Evolutionary conservation across 1,284 basidiomycete genomes (phyloP), one percentile per base, ranked within the genome.

Genomic region (Puccinia triticina): DNA sequence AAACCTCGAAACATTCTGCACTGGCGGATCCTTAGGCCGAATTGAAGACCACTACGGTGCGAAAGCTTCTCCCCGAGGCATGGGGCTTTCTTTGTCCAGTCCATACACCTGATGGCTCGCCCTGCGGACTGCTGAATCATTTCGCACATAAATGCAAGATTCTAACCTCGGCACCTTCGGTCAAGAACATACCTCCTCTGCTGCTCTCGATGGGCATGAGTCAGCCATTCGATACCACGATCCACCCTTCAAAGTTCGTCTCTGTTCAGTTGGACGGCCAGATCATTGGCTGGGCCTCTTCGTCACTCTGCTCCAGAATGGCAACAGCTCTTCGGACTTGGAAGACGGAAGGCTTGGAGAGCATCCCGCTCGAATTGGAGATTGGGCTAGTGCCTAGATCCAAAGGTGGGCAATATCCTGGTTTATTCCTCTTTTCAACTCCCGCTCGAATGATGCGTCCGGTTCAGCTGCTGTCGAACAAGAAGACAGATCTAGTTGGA

Each of bases 11-110:
- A 75, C 50, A 32, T 57, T 32, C 29, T 37, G n/a, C 12, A n/a
- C 53, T 76, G 23, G 32, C 43, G 29, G n/a, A 23, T 64, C 29
- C 21, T 43, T 34, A 81, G 79, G 95, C 96, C 32, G 96, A 99
- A 87, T 91, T 99, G 83, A 99, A 99, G 90, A 99, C 97, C 0
- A 99, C 97, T 0, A 93, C 95, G 32, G 97, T 99, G 72, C 93
- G 97, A 85, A 99, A 99, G 88, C 89, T 99, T 83, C 89, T 99
- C 29, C 97, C 97, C 18, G 97, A 99, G 88, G 94, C 97, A 53
- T 99, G 97, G 97, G 96, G 96, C 81, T 99, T 99, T 90, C 89
- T 99, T 14, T 99, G 97, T 86, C 97, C 97, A 23, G 97, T 99
- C 11, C 97, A 99, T 87, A 99, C 97, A 1, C 97, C 97, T 40